Percentiles rank a stretch among this genome's conserved stretches.
Conservation (phyloP, 495 filamentous ascomycete genomes). For the Penicillium flavigenum region DNA sequence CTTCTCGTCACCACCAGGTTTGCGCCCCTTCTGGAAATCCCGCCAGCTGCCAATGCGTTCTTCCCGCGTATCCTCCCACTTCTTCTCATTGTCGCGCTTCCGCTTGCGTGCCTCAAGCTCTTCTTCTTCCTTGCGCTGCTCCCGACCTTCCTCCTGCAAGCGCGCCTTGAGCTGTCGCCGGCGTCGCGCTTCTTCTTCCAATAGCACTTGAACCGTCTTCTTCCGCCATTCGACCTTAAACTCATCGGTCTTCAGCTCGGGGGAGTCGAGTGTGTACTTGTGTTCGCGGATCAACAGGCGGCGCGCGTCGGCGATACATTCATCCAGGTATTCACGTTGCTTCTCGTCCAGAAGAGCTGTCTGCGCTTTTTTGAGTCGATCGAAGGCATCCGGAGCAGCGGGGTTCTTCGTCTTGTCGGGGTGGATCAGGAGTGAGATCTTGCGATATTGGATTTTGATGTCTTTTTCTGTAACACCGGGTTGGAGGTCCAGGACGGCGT, state of each 20-base stretch:
- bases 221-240: conserved; percentile 84
- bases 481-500: conserved; percentile 93
- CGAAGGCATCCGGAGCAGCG: conserved; percentile 89
- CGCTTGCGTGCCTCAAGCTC: conserved; percentile 84
- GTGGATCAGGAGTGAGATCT: conserved; percentile 96
- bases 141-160: conserved; percentile 93
- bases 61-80: conserved; percentile 92
- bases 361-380: conserved; percentile 93
- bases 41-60: conserved; percentile 93
- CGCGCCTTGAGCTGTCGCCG: conserved; percentile 87
- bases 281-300: conserved; percentile 90
- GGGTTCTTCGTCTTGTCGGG: conserved; percentile 96
- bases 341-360: conserved; percentile 91
- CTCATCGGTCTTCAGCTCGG: conserved; percentile 72
- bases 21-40: conserved; percentile 74
- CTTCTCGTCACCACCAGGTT: conserved; percentile 50
- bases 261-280: conserved; percentile 86
- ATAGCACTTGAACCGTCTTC: conserved; percentile 87
- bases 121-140: conserved; percentile 83
- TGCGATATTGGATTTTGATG: conserved; percentile 91
- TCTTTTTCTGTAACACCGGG: conserved; percentile 93
- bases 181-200: conserved; percentile 86
- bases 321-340: conserved; percentile 79
- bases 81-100: conserved; percentile 87
- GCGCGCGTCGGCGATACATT: conserved; percentile 93